Conservation (phyloP, 2,329 filamentous ascomycete species). For the Phialocephala sp. region DNA sequence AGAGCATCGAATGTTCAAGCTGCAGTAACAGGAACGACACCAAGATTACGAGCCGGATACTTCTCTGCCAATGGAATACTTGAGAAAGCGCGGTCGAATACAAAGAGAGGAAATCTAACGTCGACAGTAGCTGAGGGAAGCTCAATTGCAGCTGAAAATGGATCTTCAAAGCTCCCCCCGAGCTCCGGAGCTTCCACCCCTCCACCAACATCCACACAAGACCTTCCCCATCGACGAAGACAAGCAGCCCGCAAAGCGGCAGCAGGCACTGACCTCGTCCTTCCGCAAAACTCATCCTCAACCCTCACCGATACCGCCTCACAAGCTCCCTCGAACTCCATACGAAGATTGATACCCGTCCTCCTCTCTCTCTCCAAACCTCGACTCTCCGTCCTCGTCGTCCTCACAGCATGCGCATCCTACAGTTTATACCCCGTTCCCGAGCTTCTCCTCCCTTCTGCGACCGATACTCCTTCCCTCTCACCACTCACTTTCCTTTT, state of each 20-base stretch:
- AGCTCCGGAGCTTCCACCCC: slow-evolving; percentile 18
- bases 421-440: slow-evolving; percentile 95
- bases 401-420: slow-evolving; percentile 86
- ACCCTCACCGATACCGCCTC: slow-evolving; percentile 58
- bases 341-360: slow-evolving; percentile 73
- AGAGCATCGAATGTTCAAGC: slow-evolving; percentile 33
- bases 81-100: slow-evolving; percentile 29
- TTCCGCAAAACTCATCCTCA: slow-evolving; percentile 59
- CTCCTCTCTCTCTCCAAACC: slow-evolving; percentile 95
- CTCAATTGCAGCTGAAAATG: slow-evolving; percentile 28
- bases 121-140: slow-evolving; percentile 25
- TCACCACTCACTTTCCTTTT: slow-evolving; percentile 92
- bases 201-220: slow-evolving; percentile 25
- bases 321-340: slow-evolving; percentile 56
- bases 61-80: slow-evolving; percentile 39
- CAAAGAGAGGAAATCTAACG: slow-evolving; percentile 32
- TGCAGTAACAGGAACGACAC: slow-evolving; percentile 27
- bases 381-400: slow-evolving; percentile 87
- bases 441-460: slow-evolving; percentile 74
- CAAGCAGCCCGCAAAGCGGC: slow-evolving; percentile 37
- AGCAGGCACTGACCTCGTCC: slow-evolving; percentile 36
- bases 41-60: slow-evolving; percentile 37
- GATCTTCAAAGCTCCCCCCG: slow-evolving; percentile 24
- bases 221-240: slow-evolving; percentile 42
- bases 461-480: slow-evolving; percentile 74